Conservation (phyloP, 2,329 filamentous ascomycete genomes). For the Fusarium xyrophilum region DNA sequence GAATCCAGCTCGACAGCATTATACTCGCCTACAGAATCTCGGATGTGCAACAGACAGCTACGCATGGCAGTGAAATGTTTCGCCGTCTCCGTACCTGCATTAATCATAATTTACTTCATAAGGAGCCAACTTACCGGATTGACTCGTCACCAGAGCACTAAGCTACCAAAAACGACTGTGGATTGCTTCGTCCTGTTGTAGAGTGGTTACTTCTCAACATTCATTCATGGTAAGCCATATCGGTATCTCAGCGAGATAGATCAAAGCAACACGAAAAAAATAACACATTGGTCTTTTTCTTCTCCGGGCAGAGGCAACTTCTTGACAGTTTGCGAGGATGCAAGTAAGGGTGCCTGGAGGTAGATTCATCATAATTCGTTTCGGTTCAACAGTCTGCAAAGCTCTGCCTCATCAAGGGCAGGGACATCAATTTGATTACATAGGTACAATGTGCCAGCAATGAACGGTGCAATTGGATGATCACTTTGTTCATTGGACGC, state of each 20-base stretch:
- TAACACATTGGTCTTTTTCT: background rate
- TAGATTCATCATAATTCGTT: background rate
- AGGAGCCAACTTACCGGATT: background rate
- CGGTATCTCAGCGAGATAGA: background rate
- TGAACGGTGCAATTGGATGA: background rate
- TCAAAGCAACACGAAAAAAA: background rate
- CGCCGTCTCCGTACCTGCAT: constrained; percentile 20
- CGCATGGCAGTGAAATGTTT: constrained; percentile 18
- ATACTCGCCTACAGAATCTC: constrained; percentile 9
- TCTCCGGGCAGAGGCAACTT: background rate
- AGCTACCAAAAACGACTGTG: background rate
- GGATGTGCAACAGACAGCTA: background rate
- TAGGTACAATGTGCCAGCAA: background rate
- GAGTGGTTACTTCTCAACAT: background rate
- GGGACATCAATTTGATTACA: background rate
- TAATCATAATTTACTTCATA: background rate
- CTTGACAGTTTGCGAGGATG: background rate
- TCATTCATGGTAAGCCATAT: background rate
- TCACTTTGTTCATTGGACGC: background rate
- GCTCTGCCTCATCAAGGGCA: background rate
- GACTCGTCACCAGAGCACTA: background rate
- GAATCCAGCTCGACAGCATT: constrained; percentile 7
- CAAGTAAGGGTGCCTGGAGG: background rate
- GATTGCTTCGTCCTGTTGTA: constrained; percentile 1
- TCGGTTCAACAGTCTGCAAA: background rate